A percentile compares a stretch with the other conserved stretches of the same genome.
Conservation (phyloP, 306 rosid genomes). For the Pyrus bretschneideri region DNA sequence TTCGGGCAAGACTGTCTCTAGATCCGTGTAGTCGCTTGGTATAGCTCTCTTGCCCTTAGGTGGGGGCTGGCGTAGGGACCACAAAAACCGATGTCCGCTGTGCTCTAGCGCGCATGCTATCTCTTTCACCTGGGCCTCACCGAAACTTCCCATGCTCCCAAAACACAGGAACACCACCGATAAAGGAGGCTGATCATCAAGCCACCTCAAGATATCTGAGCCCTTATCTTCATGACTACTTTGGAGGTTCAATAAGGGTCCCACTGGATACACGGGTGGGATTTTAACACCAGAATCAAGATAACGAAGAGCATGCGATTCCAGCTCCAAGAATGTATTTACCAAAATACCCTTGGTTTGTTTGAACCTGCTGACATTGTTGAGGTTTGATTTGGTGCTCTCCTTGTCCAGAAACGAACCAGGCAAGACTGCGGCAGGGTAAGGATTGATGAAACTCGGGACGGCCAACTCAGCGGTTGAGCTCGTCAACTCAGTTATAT, state of each 20-base stretch:
- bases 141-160: constrained; percentile 24
- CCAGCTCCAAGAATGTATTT: constrained; percentile 13
- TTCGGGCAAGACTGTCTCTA: not conserved
- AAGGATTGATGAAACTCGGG: constrained; percentile 11
- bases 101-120: constrained; percentile 16
- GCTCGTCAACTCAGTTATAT: not conserved
- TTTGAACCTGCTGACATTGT: not conserved
- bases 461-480: not conserved
- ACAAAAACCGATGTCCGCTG: constrained; percentile 4
- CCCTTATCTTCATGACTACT: not conserved
- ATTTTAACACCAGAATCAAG: not conserved
- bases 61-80: constrained; percentile 12
- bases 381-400: not conserved
- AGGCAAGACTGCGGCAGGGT: constrained; percentile 20
- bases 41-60: not conserved
- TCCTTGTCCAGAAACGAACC: not conserved
- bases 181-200: not conserved
- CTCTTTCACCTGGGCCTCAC: constrained; percentile 16
- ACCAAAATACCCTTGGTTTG: constrained; percentile 27
- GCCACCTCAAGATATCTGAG: not conserved
- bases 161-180: constrained; percentile 23
- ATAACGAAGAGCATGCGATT: not conserved
- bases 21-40: not conserved
- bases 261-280: constrained; percentile 5
- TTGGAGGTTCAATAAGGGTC: not conserved